Percentiles rank a stretch among this genome's conserved stretches.
These are phyloP conservation scores for Rhipidocladum racemiflorum DNA, from an alignment of 176 grass and related monocot genomes.

Conservation along the genomic window DNA sequence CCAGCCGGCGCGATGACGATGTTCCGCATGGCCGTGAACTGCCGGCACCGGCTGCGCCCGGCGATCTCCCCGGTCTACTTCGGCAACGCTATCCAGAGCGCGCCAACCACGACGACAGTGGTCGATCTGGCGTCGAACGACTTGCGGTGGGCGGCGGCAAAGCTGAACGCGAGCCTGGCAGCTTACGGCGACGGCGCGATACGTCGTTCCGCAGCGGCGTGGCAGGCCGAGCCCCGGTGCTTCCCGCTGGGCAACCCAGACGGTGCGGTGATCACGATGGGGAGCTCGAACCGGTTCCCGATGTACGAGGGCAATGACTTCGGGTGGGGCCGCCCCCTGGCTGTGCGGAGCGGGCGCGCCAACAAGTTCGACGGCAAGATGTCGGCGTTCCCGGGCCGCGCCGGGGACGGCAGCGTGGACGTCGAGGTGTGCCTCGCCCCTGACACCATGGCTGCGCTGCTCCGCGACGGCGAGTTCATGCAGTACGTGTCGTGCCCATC, in stretches of 20 bases:
- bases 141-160: slow-evolving; percentile 56
- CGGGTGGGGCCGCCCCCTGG: slow-evolving; percentile 73
- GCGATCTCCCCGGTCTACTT: slow-evolving; percentile 62
- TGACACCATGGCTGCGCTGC: slow-evolving; percentile 84
- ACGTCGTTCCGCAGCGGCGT: slow-evolving; percentile 47
- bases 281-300: slow-evolving; percentile 91
- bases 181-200: slow-evolving; percentile 57
- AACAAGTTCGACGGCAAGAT: slow-evolving; percentile 99
- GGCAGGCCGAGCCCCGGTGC: slow-evolving; percentile 77
- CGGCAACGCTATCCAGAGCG: slow-evolving; percentile 98
- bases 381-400: slow-evolving; percentile 72
- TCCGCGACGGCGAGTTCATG: slow-evolving; percentile 90
- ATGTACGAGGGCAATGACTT: slow-evolving; percentile 96
- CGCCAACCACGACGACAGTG: slow-evolving; percentile 60
- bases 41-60: slow-evolving; percentile 75
- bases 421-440: slow-evolving; percentile 92
- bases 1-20: slow-evolving; percentile 50
- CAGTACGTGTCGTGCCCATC: slow-evolving; percentile 63
- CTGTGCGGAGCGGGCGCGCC: slow-evolving; percentile 78
- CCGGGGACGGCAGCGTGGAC: slow-evolving; percentile 73
- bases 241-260: slow-evolving; percentile 96
- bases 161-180: slow-evolving; percentile 58
- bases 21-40: slow-evolving; percentile 94
- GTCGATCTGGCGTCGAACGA: slow-evolving; percentile 56
- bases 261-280: slow-evolving; percentile 90